These are phyloP conservation scores for Maudiozyma turicensis DNA, from an alignment of 805 yeast genomes.

Conservation along the genomic window DNA sequence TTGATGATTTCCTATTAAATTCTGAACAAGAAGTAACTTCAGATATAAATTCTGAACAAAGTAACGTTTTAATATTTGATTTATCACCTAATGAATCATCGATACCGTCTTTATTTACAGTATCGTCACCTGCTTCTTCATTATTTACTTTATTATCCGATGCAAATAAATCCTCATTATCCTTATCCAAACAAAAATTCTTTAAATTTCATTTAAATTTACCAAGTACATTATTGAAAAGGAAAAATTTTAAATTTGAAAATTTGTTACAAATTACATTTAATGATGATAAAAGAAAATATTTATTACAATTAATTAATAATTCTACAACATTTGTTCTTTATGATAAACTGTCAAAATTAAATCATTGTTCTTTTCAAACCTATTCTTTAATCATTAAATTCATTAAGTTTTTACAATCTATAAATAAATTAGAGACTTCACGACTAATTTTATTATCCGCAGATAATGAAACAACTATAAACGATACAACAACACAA, in stretches of 20 bases:
- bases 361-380: constrained; percentile 14
- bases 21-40: not conserved
- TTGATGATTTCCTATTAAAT: not conserved
- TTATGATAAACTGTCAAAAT: constrained; percentile 20
- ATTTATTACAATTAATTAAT: constrained; percentile 13
- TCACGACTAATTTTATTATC: constrained; percentile 2
- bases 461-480: constrained; percentile 1
- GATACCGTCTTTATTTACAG: constrained; percentile 6
- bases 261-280: constrained; percentile 20
- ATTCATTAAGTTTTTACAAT: constrained; percentile 6
- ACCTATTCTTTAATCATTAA: constrained; percentile 21
- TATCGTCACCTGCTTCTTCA: constrained; percentile 5
- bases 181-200: constrained; percentile 6
- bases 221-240: constrained; percentile 26
- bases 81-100: constrained; percentile 16
- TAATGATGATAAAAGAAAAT: constrained; percentile 12
- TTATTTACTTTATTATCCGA: constrained; percentile 3
- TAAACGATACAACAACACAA: not conserved
- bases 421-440: not conserved
- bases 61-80: constrained; percentile 14
- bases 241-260: constrained; percentile 23
- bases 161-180: not conserved
- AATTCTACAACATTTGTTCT: constrained; percentile 15
- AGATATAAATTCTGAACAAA: not conserved
- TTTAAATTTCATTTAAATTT: constrained; percentile 21